These are phyloP conservation scores for Plasmodium cynomolgi DNA, from an alignment of 169 alveolate species.

Conservation along the genomic window DNA sequence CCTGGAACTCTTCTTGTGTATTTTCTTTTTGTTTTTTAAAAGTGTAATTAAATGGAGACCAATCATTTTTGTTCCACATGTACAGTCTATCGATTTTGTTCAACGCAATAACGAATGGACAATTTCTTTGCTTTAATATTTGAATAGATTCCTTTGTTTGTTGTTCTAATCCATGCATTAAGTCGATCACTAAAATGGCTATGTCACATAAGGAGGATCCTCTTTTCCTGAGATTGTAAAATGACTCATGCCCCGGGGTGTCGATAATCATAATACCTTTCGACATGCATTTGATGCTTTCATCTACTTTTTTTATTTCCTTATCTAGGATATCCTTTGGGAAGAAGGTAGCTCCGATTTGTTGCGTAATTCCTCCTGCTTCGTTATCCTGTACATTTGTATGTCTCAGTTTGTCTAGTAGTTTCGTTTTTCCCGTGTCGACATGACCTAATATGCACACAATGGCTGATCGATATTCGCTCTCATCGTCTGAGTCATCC, in stretches of 20 bases:
- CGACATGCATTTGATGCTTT: constrained; percentile 26
- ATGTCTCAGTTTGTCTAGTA: constrained; percentile 97
- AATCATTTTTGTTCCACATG: constrained; percentile 94
- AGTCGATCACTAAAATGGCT: constrained; percentile 99
- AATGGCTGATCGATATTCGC: constrained; percentile 95
- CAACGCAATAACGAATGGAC: constrained; percentile 98
- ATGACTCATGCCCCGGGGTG: constrained; percentile 99
- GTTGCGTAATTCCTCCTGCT: constrained; percentile 99
- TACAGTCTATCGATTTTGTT: constrained; percentile 98
- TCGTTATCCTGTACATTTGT: constrained; percentile 99
- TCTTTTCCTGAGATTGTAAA: constrained; percentile 97
- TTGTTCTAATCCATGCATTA: constrained; percentile 99
- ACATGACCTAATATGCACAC: constrained; percentile 99
- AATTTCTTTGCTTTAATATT: constrained; percentile 90
- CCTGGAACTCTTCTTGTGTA: constrained; percentile 91
- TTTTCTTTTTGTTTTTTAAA: constrained; percentile 89
- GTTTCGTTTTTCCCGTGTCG: constrained; percentile 99
- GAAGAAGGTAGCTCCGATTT: constrained; percentile 99
- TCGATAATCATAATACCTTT: constrained; percentile 97
- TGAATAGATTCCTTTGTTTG: constrained; percentile 97
- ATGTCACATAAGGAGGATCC: constrained; percentile 99
- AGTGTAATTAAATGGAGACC: constrained; percentile 91
- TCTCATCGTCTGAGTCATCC: constrained; percentile 48
- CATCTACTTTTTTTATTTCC: constrained; percentile 87
- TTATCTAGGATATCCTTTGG: constrained; percentile 95